Evolutionary conservation across 495 filamentous ascomycete genomes (phyloP).

Genomic region (Penicillium pulvis): DNA sequence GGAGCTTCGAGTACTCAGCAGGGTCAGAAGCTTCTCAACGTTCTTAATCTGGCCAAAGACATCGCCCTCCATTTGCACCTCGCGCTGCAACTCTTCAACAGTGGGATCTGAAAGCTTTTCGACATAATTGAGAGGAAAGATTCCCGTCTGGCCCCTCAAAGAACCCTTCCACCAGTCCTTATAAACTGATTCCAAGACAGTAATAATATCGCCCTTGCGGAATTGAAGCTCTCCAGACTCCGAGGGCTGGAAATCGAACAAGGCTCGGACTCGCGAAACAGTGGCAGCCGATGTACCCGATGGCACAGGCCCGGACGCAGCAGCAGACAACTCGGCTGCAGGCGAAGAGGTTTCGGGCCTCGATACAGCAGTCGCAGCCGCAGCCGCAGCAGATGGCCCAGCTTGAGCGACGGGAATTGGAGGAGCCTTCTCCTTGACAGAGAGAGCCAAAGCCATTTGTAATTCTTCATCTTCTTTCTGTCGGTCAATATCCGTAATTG

Average conservation of each 20-base stretch:
- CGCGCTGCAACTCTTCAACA: slow-evolving; percentile 88
- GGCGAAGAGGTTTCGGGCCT: slow-evolving; percentile 33
- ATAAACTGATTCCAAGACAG: slow-evolving; percentile 94
- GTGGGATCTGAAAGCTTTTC: slow-evolving; percentile 96
- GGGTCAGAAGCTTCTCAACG: slow-evolving; percentile 91
- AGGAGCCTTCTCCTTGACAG: slow-evolving; percentile 74
- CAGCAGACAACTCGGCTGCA: slow-evolving; percentile 43
- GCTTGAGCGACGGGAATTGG: slow-evolving; percentile 26
- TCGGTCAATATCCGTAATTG: slow-evolving; percentile 86
- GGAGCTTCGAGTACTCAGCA: slow-evolving; percentile 91
- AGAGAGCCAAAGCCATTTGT: slow-evolving; percentile 92
- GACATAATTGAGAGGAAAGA: slow-evolving; percentile 98
- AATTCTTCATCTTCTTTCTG: slow-evolving; percentile 97
- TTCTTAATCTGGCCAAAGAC: slow-evolving; percentile 99
- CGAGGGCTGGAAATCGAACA: slow-evolving; percentile 93
- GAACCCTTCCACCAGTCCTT: slow-evolving; percentile 99
- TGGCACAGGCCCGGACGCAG: slow-evolving; percentile 51
- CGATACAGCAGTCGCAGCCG: slow-evolving; percentile 29
- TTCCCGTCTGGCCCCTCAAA: slow-evolving; percentile 89
- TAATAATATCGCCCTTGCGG: slow-evolving; percentile 95
- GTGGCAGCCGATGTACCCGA: slow-evolving; percentile 92
- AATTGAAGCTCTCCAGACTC: slow-evolving; percentile 95
- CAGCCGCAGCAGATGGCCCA: slow-evolving; percentile 24
- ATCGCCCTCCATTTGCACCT: slow-evolving; percentile 96
- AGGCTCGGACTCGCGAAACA: slow-evolving; percentile 87